A percentile compares a stretch with the other conserved stretches of the same genome.
Evolutionary conservation across 345 rosid genomes (phyloP).

Genomic region (Lumnitzera littorea): DNA sequence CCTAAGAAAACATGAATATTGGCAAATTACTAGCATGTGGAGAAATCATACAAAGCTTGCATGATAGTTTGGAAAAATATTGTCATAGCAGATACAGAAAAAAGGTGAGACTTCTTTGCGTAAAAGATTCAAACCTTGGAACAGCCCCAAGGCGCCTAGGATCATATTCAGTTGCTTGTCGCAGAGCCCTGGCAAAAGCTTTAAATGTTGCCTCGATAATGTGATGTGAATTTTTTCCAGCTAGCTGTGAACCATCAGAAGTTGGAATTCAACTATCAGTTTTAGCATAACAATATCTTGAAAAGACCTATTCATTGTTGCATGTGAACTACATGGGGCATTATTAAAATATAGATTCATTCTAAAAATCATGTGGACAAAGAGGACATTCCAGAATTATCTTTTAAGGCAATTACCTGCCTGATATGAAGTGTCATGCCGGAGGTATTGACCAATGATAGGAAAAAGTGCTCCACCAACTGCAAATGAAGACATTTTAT

Average conservation of each 20-base stretch:
- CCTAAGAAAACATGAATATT: too few species aligned
- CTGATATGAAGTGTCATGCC: conserved; percentile 96
- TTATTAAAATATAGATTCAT: too few species aligned
- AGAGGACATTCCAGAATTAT: too few species aligned
- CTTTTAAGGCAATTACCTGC: conserved; percentile 38
- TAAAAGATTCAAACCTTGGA: conserved; percentile 51
- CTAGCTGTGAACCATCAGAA: conserved; percentile 47
- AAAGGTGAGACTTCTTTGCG: too few species aligned
- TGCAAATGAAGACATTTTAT: conserved; percentile 15
- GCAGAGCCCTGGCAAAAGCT: conserved; percentile 94
- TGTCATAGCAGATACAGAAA: too few species aligned
- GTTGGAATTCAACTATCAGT: conserved; percentile 2
- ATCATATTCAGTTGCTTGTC: conserved; percentile 80
- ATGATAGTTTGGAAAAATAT: too few species aligned
- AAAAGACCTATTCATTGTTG: not conserved
- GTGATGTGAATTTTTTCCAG: conserved; percentile 89
- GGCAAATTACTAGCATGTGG: too few species aligned
- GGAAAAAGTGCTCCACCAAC: conserved; percentile 96
- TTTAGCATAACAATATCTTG: not conserved
- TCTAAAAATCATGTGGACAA: too few species aligned
- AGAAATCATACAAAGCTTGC: too few species aligned
- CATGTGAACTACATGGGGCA: not conserved
- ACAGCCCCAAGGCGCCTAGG: conserved; percentile 70
- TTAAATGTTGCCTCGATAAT: conserved; percentile 94
- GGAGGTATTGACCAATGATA: conserved; percentile 83